These are phyloP conservation scores for Penicillium sp. DNA, from an alignment of 2,329 filamentous ascomycete species.

Conservation along the genomic window DNA sequence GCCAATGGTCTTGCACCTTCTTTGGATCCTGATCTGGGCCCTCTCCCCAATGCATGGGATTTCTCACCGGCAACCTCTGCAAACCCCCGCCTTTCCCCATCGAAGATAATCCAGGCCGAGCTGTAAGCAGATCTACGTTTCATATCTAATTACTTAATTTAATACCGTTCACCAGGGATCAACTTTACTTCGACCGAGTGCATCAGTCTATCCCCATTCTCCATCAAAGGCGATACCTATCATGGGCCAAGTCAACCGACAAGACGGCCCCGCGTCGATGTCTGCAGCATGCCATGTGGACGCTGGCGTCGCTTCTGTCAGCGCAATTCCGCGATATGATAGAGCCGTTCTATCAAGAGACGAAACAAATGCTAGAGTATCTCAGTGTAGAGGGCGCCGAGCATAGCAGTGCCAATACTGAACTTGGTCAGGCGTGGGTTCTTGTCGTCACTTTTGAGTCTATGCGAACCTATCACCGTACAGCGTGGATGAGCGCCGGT, in stretches of 20 bases:
- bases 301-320: constrained; percentile 39
- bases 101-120: constrained; percentile 6
- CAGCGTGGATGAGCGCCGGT: constrained; percentile 36
- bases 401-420: neutral
- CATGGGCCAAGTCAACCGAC: constrained; percentile 10
- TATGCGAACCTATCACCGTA: constrained; percentile 26
- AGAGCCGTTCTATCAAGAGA: constrained; percentile 13
- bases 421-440: constrained; percentile 17
- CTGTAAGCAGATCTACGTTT: constrained; percentile 4
- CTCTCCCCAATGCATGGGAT: neutral
- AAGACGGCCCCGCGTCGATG: constrained; percentile 8
- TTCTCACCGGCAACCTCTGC: neutral
- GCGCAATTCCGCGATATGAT: constrained; percentile 8
- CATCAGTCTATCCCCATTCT: constrained; percentile 21
- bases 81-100: neutral
- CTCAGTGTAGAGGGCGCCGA: constrained; percentile 2
- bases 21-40: neutral
- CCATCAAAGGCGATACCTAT: constrained; percentile 19
- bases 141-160: neutral
- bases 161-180: constrained; percentile 13
- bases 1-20: neutral
- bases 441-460: constrained; percentile 16
- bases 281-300: constrained; percentile 25
- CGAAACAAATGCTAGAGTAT: constrained; percentile 14
- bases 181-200: constrained; percentile 25